Conservation (phyloP, 768 basidiomycete species). For the Lactarius quietus region DNA sequence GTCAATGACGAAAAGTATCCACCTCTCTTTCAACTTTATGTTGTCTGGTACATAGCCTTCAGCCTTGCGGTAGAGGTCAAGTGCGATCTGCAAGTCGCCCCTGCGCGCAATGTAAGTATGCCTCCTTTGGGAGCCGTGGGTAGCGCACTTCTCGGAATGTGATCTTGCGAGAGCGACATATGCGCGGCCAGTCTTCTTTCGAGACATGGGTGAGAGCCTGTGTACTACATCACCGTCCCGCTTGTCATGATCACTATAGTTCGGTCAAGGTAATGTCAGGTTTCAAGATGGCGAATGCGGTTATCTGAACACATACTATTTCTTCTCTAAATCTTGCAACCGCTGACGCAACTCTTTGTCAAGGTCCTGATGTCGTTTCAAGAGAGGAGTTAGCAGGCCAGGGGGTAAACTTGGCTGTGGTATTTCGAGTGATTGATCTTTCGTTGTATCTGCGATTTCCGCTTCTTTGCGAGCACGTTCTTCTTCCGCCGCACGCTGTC, state of each 20-base stretch:
- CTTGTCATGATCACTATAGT: slow-evolving; percentile 53
- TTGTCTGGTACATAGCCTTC: slow-evolving; percentile 85
- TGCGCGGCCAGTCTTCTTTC: slow-evolving; percentile 78
- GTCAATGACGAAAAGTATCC: slow-evolving; percentile 66
- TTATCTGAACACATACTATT: slow-evolving; percentile 50
- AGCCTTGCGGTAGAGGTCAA: slow-evolving; percentile 80
- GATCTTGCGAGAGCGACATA: slow-evolving; percentile 81
- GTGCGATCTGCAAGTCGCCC: slow-evolving; percentile 75
- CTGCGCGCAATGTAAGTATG: slow-evolving; percentile 35
- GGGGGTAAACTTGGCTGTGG: slow-evolving; percentile 33
- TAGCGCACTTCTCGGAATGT: slow-evolving; percentile 71
- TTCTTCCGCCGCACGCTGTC: slow-evolving; percentile 27
- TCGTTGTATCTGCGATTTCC: slow-evolving; percentile 37
- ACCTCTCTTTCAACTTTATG: slow-evolving; percentile 83
- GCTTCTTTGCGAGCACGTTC: slow-evolving; percentile 24
- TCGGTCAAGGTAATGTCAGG: background rate
- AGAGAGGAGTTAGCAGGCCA: slow-evolving; percentile 55
- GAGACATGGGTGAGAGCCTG: slow-evolving; percentile 65
- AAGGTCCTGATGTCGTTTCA: slow-evolving; percentile 62
- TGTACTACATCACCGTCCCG: slow-evolving; percentile 60
- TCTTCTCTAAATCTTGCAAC: slow-evolving; percentile 65
- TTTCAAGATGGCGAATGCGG: background rate
- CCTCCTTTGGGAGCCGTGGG: background rate
- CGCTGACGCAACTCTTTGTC: slow-evolving; percentile 64
- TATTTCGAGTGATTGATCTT: slow-evolving; percentile 32